A percentile compares a stretch with the other conserved stretches of the same genome.
These are phyloP conservation scores for Cercophora scortea DNA, from an alignment of 495 filamentous ascomycete genomes.

Conservation along the genomic window DNA sequence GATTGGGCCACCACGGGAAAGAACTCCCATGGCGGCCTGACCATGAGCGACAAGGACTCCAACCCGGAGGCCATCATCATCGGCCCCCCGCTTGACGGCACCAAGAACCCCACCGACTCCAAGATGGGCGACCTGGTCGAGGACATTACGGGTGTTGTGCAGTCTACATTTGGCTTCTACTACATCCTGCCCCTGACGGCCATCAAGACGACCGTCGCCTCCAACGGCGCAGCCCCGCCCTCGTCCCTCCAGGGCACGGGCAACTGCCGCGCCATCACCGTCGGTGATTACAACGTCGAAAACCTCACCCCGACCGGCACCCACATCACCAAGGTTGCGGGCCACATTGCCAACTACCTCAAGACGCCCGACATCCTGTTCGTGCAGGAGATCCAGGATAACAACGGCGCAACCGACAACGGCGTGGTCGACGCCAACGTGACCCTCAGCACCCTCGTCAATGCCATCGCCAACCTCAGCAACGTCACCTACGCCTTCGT, in stretches of 20 bases:
- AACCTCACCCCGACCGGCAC: constrained; percentile 44
- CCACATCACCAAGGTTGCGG: constrained; percentile 40
- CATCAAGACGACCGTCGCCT: constrained; percentile 28
- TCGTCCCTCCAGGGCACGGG: constrained; percentile 36
- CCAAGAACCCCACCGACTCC: constrained; percentile 42
- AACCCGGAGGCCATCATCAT: constrained; percentile 58
- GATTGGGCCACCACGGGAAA: constrained; percentile 44
- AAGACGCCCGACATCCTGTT: constrained; percentile 47
- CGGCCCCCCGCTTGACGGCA: constrained; percentile 50
- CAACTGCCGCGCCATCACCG: constrained; percentile 42
- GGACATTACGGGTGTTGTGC: constrained; percentile 52
- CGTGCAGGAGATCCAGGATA: constrained; percentile 56
- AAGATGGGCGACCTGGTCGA: constrained; percentile 49
- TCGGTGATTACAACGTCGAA: constrained; percentile 55
- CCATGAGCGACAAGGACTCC: constrained; percentile 42
- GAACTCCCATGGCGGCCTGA: constrained; percentile 49
- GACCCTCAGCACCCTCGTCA: constrained; percentile 37
- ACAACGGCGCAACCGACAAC: constrained; percentile 44
- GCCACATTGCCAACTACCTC: constrained; percentile 47
- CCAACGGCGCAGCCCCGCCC: constrained; percentile 26
- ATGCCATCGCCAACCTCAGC: constrained; percentile 31
- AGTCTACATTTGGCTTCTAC: constrained; percentile 52
- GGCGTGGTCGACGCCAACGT: constrained; percentile 37
- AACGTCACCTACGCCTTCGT: constrained; percentile 37
- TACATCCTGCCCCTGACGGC: constrained; percentile 48